Evolutionary conservation across 1,284 basidiomycete genomes (phyloP), one percentile per base, ranked within the genome.

Genomic region (Cutaneotrichosporon cavernicola): DNA sequence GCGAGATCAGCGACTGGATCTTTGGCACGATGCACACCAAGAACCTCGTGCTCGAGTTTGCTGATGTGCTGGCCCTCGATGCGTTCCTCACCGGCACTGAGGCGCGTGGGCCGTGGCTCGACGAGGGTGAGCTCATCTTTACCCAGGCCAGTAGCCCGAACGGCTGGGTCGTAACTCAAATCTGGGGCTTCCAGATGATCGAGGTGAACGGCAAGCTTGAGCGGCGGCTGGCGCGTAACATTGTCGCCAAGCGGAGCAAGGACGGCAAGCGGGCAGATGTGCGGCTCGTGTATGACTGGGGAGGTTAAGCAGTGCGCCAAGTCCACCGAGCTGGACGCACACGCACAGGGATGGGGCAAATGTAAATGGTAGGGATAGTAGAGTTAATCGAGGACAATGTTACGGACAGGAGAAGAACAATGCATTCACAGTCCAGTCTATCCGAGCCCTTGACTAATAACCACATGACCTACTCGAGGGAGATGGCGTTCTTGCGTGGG

Each of bases 401-500:
- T 13, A 22, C 26, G 47, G 11, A 16, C 8, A 32, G 31, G 47
- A 49, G 49, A 50, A 50, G 22, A 50, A 26, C 2, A 31, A 34
- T 53, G 18, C 26, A 31, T 32, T 32, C 51, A 53, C 51, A 53
- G 51, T 34, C 51, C 49, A 26, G 13, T 50, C 49, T 26, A 50
- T 26, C 47, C 22, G 26, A 49, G 2, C 6, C 22, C 49, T 50
- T 16, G 4, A 30, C 22, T 30, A 10, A 50, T 50, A 50, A 13
- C 49, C 51, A 9, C 5, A 13, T 16, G 11, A 18, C 18, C 34
- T 63, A 66, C 59, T 66, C 65, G 49, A 66, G 59, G 16, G 62
- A 66, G 56, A 66, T 13, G 14, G 65, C 65, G 62, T 66, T 66
- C 53, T 52, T 38, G 22, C 62, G 62, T 13, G 65, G 67, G 62